Percentiles rank a stretch among this genome's conserved stretches.
Conservation (phyloP, 2,329 filamentous ascomycete species). For the Colletotrichum incanum region DNA sequence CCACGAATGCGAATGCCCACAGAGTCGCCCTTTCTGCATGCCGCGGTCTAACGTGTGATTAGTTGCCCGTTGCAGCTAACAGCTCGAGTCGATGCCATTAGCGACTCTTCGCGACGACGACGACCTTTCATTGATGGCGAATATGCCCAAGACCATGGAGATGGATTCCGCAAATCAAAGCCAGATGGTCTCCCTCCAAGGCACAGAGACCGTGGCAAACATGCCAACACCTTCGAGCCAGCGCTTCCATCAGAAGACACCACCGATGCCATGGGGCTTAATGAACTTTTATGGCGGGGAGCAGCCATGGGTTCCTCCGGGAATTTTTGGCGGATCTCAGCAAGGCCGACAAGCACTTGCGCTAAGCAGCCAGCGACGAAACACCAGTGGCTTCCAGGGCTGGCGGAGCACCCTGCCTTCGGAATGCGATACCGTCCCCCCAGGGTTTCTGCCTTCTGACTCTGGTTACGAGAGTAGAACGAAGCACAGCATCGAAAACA, state of each 20-base stretch:
- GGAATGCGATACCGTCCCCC: constrained; percentile 57
- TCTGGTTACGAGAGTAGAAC: constrained; percentile 64
- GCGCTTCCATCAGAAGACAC: constrained; percentile 15
- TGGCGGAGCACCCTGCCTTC: constrained; percentile 54
- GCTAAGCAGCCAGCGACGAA: constrained; percentile 46
- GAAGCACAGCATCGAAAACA: constrained; percentile 60
- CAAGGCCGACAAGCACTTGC: constrained; percentile 50
- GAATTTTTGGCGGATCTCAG: constrained; percentile 51
- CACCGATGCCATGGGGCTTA: constrained; percentile 47
- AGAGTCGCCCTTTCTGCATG: neutral
- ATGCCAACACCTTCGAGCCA: neutral
- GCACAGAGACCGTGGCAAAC: constrained; percentile 13
- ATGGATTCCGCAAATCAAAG: constrained; percentile 32
- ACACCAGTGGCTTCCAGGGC: constrained; percentile 51
- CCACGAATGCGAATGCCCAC: neutral
- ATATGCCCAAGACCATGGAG: constrained; percentile 1
- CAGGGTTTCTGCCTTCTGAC: constrained; percentile 55
- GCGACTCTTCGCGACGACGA: neutral
- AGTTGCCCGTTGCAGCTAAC: constrained; percentile 21
- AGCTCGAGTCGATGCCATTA: constrained; percentile 3
- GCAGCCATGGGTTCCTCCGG: constrained; percentile 61
- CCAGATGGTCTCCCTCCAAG: neutral
- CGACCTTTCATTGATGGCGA: constrained; percentile 7
- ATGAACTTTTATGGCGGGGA: constrained; percentile 57
- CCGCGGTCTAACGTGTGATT: constrained; percentile 6